Evolutionary conservation across 495 filamentous ascomycete species (phyloP), one percentile per base, ranked within the genome.

Genomic region (Penicillium salamii): DNA sequence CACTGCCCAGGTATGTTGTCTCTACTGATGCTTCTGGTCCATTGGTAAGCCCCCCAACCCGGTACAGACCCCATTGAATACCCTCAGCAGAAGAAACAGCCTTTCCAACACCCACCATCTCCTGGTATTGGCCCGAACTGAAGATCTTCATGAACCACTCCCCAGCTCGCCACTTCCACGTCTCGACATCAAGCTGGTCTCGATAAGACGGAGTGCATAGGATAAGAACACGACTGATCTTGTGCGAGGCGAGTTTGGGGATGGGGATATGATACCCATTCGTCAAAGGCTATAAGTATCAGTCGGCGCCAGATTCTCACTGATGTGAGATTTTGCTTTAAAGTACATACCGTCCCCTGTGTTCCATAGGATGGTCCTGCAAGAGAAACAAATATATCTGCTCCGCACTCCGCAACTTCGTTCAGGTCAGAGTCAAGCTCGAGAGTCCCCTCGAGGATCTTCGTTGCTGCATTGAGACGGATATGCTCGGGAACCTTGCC

Each of bases 311-410:
- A 3, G 23, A 26, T 8, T 26, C 8, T 26, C 3, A 8, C 23
- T n/a, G 8, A 26, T 8, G 3, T 8, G 19, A 39, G 23, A 11
- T n/a, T 15, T 31, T 5, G 26, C 47, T 14, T 8, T 4, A 4
- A 26, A 8, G 3, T 26, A 3, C 23, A 26, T 36, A 55, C 53
- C 19, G 42, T 55, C 24, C 47, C 47, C n/a, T 26, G 42, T 4
- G 24, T 15, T n/a, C 47, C 47, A 5, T 32, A 3, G 19, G 47
- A 15, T 20, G 53, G 53, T n/a, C 53, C 53, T 7, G 53, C 53
- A 28, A 55, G 51, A 5, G 53, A 55, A n/a, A 55, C 42, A 21
- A 51, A 55, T 7, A 42, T 29, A 9, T 42, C 42, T 8, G 53
- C 47, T 26, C 42, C 47, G 21, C 47, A 55, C 20, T 34, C 13